Conservation (phyloP, 306 rosid species). For the Vachellia collinsii region DNA sequence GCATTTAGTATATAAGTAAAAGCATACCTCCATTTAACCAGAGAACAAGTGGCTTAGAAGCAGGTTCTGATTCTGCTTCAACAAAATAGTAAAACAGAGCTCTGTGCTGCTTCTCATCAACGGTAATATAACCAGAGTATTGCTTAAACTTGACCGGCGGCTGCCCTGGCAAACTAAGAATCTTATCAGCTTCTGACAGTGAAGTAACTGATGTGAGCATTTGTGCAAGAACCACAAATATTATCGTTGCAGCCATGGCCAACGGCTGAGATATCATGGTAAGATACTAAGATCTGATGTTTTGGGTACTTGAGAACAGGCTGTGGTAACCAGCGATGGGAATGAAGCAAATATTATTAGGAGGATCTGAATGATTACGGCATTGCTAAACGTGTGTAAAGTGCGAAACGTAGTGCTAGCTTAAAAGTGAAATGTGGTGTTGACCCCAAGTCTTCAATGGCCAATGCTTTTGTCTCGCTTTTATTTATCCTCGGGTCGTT, state of each 20-base stretch:
- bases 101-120: constrained; percentile 61
- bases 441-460: background rate
- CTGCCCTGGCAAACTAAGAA: constrained; percentile 72
- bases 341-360: constrained; percentile 31
- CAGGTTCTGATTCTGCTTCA: constrained; percentile 72
- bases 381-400: constrained; percentile 4
- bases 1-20: background rate
- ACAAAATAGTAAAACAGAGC: constrained; percentile 82
- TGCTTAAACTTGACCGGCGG: constrained; percentile 76
- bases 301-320: background rate
- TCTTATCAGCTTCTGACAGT: constrained; percentile 49
- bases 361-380: background rate
- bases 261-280: constrained; percentile 42
- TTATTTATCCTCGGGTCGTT: background rate
- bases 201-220: constrained; percentile 38
- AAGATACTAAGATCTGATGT: constrained; percentile 30
- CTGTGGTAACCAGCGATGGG: constrained; percentile 3
- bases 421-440: background rate
- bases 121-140: constrained; percentile 76
- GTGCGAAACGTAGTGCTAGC: constrained; percentile 3
- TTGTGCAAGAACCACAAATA: constrained; percentile 31
- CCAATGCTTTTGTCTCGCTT: constrained; percentile 6
- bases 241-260: constrained; percentile 39
- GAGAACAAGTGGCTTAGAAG: constrained; percentile 88
- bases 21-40: constrained; percentile 79